Base-by-base conservation (phyloP, 2,329 filamentous ascomycete genomes). In the Trichoderma sp. region DNA sequence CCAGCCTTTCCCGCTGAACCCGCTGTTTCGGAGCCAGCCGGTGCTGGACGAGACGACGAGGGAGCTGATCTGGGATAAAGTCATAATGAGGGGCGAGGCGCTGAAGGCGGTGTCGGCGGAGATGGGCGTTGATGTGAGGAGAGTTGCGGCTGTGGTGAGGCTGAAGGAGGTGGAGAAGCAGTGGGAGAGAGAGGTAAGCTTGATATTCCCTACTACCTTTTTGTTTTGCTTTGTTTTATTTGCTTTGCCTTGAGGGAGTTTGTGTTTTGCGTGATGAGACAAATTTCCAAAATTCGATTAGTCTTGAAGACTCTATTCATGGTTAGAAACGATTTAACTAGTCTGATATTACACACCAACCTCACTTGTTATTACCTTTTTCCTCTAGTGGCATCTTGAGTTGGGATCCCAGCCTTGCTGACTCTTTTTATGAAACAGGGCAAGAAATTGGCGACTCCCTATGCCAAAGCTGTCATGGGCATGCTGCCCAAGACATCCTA, bases 261-360 rank as follows among this genome's bases (percentile, higher is more conserved):
- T 59, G 27, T 37, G 21, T 60, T 59, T 76, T 75, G 71, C 64
- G 80, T 88, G 87, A 89, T 89, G 87, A 81, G 76, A 88, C 77
- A 79, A 82, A 40, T 40, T 92, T 87, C 70, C 85, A 82, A 88
- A 90, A 90, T 91, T 91, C 95, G 95, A 97, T 98, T 97, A 97
- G 95, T 98, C 95, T 97, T 96, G 86, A 97, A 97, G 94, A 98
- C 94, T 89, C 84, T 70, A 68, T 79, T 85, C 40, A 90, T 96
- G 93, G 92, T 97, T 95, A 95, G 85, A 91, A 86, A 87, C 70
- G 70, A 73, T 78, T 76, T 74, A 74, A 70, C 70, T 71, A 70
- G 71, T 67, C 75, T 77, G 76, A 75, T 68, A 71, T 70, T 68
- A 70, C 60, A 68, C 35, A 31, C 40, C 69, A 68, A 29, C 55